Evolutionary conservation across 2,329 filamentous ascomycete species (phyloP).

Genomic region (Penicillium freii): DNA sequence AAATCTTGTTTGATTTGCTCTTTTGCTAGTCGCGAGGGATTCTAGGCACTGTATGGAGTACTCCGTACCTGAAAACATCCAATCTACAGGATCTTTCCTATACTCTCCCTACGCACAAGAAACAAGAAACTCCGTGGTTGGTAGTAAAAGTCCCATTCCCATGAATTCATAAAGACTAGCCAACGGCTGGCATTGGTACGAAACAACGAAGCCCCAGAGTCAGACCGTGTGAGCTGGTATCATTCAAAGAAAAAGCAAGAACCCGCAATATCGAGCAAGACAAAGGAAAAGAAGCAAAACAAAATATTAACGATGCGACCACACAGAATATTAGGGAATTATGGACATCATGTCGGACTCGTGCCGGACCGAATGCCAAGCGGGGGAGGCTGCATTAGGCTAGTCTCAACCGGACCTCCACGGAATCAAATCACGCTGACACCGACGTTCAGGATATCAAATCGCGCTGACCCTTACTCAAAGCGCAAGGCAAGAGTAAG

Average conservation of each 20-base stretch:
- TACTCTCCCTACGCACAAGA: neutral
- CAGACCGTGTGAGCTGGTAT: constrained; percentile 40
- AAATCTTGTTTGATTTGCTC: neutral
- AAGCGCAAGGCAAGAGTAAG: neutral
- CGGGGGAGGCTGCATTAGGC: constrained; percentile 26
- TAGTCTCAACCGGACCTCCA: constrained; percentile 28
- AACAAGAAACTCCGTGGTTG: neutral
- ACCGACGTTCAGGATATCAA: constrained; percentile 5
- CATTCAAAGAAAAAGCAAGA: constrained; percentile 30
- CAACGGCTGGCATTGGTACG: constrained; percentile 20
- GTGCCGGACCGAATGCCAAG: constrained; percentile 23
- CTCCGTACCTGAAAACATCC: neutral
- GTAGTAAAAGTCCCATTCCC: constrained; percentile 29
- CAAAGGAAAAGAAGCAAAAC: constrained; percentile 15
- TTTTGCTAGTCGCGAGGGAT: neutral
- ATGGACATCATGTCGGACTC: constrained; percentile 18
- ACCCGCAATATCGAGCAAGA: constrained; percentile 20
- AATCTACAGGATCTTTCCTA: neutral
- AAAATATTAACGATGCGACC: constrained; percentile 17
- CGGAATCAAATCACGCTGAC: constrained; percentile 33
- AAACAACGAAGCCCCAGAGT: constrained; percentile 30
- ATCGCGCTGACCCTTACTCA: constrained; percentile 9
- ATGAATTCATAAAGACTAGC: constrained; percentile 32
- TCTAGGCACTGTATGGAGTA: neutral
- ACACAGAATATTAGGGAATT: constrained; percentile 23